A percentile compares a stretch with the other conserved stretches of the same genome.
Evolutionary conservation across 257 asterid genomes (phyloP).

Genomic region (Coffea canephora): DNA sequence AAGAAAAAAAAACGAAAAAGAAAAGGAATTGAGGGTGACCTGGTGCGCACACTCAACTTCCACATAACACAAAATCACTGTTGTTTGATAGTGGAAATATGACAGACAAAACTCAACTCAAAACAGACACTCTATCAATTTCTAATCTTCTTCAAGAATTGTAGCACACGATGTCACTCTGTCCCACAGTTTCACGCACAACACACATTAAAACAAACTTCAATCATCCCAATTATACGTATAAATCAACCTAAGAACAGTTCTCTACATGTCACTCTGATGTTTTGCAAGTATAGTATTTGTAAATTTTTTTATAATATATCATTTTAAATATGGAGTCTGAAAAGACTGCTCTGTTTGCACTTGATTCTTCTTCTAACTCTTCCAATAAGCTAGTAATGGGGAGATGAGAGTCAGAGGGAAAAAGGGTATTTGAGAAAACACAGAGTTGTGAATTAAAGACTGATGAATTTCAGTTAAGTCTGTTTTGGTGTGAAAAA

Average conservation of each 20-base stretch:
- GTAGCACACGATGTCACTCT: conserved; percentile 41
- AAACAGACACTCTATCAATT: conserved; percentile 2
- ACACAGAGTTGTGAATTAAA: neutral
- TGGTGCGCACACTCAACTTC: conserved; percentile 61
- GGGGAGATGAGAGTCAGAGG: conserved; percentile 17
- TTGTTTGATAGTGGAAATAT: conserved; percentile 42
- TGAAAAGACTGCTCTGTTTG: conserved; percentile 46
- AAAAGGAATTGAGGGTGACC: conserved; percentile 47
- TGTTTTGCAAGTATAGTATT: neutral
- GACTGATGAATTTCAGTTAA: conserved; percentile 24
- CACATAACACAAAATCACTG: conserved; percentile 19
- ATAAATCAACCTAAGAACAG: neutral
- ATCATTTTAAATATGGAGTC: conserved; percentile 40
- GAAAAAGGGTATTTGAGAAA: conserved; percentile 27
- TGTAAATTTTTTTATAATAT: conserved; percentile 3
- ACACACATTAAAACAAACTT: neutral
- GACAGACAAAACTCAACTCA: conserved; percentile 26
- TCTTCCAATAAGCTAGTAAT: conserved; percentile 23
- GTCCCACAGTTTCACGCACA: conserved; percentile 23
- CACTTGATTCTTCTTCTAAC: conserved; percentile 35
- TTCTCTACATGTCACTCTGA: neutral
- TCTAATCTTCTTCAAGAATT: conserved; percentile 28
- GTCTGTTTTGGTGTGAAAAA: conserved; percentile 19
- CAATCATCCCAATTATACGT: neutral
- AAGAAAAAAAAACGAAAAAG: conserved; percentile 6